Percentiles rank a stretch among this genome's conserved stretches.
Conservation (phyloP, 1,139 yeast genomes). For the Taphrina wiesneri region DNA sequence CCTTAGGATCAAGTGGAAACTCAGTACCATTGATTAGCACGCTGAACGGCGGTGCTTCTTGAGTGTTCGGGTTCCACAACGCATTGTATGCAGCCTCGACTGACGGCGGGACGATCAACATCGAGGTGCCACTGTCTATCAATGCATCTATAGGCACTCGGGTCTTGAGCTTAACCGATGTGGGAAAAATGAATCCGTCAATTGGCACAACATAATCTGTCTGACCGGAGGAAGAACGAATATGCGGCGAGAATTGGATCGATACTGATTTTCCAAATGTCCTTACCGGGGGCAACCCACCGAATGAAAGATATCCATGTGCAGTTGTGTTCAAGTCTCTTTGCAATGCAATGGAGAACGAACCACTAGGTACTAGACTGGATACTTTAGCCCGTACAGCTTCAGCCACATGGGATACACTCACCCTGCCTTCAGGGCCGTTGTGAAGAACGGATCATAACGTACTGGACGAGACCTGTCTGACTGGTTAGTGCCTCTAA, state of each 20-base stretch:
- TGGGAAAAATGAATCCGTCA: constrained; percentile 12
- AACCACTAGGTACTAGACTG: background rate
- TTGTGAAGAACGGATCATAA: constrained; percentile 13
- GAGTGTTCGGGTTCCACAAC: constrained; percentile 12
- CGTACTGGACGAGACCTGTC: background rate
- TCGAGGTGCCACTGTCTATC: constrained; percentile 17
- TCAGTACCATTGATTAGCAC: constrained; percentile 12
- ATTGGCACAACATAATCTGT: constrained; percentile 13
- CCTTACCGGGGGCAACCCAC: constrained; percentile 12
- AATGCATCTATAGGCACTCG: background rate
- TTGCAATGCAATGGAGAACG: constrained; percentile 5
- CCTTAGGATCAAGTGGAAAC: background rate
- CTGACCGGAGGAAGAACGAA: background rate
- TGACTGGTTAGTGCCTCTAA: background rate
- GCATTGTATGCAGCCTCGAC: constrained; percentile 20
- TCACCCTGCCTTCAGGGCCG: constrained; percentile 8
- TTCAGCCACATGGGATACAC: background rate
- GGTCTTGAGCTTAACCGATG: background rate
- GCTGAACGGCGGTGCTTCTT: constrained; percentile 20
- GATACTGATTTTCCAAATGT: constrained; percentile 3
- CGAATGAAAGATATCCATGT: constrained; percentile 9
- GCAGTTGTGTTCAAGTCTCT: background rate
- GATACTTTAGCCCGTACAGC: background rate
- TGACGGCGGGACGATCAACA: constrained; percentile 4
- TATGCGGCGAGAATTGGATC: background rate